Base-by-base conservation (phyloP, 2,329 filamentous ascomycete genomes). In the Huntiella omanensis region DNA sequence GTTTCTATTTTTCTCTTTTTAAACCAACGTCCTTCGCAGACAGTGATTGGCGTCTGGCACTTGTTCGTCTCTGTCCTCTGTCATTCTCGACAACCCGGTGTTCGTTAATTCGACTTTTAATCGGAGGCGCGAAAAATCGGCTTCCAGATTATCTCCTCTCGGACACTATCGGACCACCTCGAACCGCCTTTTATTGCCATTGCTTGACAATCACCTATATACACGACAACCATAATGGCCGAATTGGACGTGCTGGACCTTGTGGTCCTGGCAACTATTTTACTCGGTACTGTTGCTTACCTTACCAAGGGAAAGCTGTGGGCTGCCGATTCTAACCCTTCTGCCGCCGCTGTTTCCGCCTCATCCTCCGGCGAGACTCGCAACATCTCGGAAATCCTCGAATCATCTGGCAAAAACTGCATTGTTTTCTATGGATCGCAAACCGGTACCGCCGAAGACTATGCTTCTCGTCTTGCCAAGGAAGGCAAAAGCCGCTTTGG, bases 351-450 rank as follows among this genome's bases (percentile, higher is more conserved):
- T 44, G 70, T 78, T 55, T 77, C 75, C 60, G 75, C 71, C 53
- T 70, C 71, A 53, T 92, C 84, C 66, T 71, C 81, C 7, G 84
- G 80, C 55, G 87, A 86, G 68, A 88, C 87, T 50, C 73, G 91
- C 55, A 87, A 95, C 62, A 87, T 98, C 52, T 60, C 95, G 50
- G 83, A 96, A 70, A 93, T 93, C 67, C 82, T 98, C 78, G 83
- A 95, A 16, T 86, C 96, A 67, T 79, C 77, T 8, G 80, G 79
- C 62, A 98, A 96, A 69, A 96, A 98, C 67, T 95, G 88, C 62
- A 80, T 98, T 53, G 81, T 98, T 57, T 95, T 98, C 70, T 98
- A 95, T 61, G 91, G 91, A 54, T 98, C 91, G 32, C 91, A 98
- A 67, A 98, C 91, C 15, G 91, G 91, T 57, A 98, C 91, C 36